Evolutionary conservation across 495 filamentous ascomycete genomes (phyloP), one percentile per base, ranked within the genome.

Genomic region (Penicillium antarcticum): DNA sequence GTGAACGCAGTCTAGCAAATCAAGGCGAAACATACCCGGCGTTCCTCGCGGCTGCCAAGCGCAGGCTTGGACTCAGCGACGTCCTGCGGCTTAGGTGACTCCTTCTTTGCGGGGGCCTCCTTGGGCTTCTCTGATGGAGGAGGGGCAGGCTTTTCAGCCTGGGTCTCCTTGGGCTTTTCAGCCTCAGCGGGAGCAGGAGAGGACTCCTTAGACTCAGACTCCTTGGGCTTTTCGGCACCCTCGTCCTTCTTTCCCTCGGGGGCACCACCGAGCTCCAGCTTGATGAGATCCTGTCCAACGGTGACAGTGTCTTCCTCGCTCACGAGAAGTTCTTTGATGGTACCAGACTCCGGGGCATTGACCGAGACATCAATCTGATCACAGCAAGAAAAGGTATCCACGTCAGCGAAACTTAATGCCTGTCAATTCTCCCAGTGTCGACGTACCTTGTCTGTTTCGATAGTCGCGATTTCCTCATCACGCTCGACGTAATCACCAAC

Each of bases 391-490:
- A 44, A 60, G 26, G 24, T 11, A 41, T 45, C 21, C 19, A 39
- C 3, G 41, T 56, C 29, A 53, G 48, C 45, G 7, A 47, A 23
- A 16, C 40, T 17, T 31, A 38, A 52, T 34, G 0, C 26, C 26
- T 23, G 18, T 19, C 43, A 40, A 26, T 17, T 52, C 10, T 11
- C 4, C 19, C 23, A 18, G 17, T 7, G 8, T 44, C 7, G 12
- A 32, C 39, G 54, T 78, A 91, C 92, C 88, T 99, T 99, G 79
- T 99, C 95, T n/a, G 94, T 99, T 72, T 99, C 94, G 65, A 99
- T 99, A 31, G 95, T 96, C 24, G 94, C 95, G 65, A 99, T 94
- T 68, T 97, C 95, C 71, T 99, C 95, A 63, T 97, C 95, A 63
- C 86, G 85, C 74, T 94, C 89, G 13, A 99, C 91, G 60, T 81